Conservation (phyloP, 495 filamentous ascomycete species). For the Xylaria bambusicola region DNA sequence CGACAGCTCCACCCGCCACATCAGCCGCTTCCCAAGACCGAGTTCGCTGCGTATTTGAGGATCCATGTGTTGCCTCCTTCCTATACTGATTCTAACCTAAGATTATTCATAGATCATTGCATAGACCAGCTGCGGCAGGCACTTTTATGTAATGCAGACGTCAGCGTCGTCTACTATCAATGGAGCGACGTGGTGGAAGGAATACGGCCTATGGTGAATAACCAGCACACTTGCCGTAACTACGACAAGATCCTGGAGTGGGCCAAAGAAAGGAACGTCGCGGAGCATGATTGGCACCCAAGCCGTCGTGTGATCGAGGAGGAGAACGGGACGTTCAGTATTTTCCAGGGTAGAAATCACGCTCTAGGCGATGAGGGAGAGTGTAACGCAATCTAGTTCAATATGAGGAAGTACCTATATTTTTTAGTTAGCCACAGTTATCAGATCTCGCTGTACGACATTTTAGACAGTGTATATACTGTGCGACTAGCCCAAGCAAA, state of each 20-base stretch:
- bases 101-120: neutral
- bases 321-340: neutral
- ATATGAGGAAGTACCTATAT: too few species aligned
- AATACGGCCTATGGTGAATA: neutral
- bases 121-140: neutral
- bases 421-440: too few species aligned
- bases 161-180: neutral
- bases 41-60: too few species aligned
- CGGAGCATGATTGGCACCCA: neutral
- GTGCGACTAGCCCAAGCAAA: too few species aligned
- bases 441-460: too few species aligned
- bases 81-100: too few species aligned
- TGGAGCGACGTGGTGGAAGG: neutral
- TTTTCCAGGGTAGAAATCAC: neutral
- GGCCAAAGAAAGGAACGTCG: neutral
- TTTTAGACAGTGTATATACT: too few species aligned
- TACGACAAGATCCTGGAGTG: neutral
- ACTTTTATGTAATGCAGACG: neutral
- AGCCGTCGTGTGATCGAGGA: neutral
- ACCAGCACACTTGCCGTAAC: neutral
- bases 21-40: too few species aligned
- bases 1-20: too few species aligned
- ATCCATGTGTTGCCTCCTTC: too few species aligned
- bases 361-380: neutral
- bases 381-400: neutral